Percentiles rank a stretch among this genome's conserved stretches.
phyloP scores from a whole-genome alignment of 371 early-diverging fungal species.

The Mortierella sp. region DNA sequence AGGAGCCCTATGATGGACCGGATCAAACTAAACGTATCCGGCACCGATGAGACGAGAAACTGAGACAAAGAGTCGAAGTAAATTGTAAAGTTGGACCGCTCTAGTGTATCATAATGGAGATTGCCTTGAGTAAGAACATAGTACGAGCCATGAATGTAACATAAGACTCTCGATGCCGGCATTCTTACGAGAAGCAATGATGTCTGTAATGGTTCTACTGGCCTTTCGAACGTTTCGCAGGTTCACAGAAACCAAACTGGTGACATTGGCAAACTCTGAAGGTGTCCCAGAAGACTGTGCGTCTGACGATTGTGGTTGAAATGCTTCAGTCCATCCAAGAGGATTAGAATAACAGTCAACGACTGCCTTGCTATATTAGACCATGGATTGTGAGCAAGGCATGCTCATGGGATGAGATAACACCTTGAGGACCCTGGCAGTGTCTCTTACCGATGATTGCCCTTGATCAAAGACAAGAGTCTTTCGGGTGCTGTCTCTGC shows the following conservation, averaged over 20 bases:
- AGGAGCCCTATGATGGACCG: constrained; percentile 33
- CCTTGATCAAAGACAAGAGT: constrained; percentile 23
- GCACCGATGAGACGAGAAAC: constrained; percentile 34
- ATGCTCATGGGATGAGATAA: neutral
- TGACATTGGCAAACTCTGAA: neutral
- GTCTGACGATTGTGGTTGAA: constrained; percentile 1
- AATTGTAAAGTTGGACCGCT: constrained; percentile 23
- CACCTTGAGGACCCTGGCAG: neutral
- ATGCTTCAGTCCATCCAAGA: constrained; percentile 31
- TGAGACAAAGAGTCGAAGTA: constrained; percentile 48
- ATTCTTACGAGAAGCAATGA: constrained; percentile 26
- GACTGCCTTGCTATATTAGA: constrained; percentile 7
- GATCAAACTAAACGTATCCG: constrained; percentile 48
- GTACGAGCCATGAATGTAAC: neutral
- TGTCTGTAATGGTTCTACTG: constrained; percentile 14
- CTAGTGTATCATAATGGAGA: constrained; percentile 6
- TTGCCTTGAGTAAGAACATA: neutral
- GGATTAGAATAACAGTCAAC: constrained; percentile 46
- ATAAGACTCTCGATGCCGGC: neutral
- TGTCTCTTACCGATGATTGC: constrained; percentile 16
- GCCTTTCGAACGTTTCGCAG: constrained; percentile 22
- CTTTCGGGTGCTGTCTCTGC: constrained; percentile 42
- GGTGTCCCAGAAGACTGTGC: neutral
- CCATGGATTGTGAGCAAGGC: neutral
- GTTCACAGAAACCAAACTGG: constrained; percentile 5